phyloP scores from a whole-genome alignment of 1,284 basidiomycete genomes.

The Boletus sp. region DNA sequence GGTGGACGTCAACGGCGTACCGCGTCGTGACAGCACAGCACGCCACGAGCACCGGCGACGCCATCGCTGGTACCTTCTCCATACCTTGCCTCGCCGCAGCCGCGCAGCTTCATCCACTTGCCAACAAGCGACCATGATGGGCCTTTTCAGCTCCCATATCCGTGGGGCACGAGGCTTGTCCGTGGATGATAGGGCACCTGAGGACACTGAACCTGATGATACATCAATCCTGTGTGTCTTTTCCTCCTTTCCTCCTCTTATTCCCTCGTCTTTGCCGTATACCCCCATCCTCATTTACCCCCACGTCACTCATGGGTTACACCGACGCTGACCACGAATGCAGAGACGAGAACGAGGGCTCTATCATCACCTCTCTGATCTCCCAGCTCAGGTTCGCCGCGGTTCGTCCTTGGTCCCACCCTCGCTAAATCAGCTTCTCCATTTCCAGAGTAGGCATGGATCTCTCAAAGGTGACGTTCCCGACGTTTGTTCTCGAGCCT shows the following conservation, averaged over 20 bases:
- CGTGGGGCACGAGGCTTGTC: constrained; percentile 61
- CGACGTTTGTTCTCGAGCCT: constrained; percentile 94
- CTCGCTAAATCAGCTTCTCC: constrained; percentile 11
- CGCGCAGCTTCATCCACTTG: constrained; percentile 19
- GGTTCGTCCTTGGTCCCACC: constrained; percentile 1
- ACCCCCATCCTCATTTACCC: constrained; percentile 2
- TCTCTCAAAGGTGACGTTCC: constrained; percentile 90
- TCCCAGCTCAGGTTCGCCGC: constrained; percentile 77
- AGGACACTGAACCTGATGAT: constrained; percentile 81
- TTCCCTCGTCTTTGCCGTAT: constrained; percentile 26
- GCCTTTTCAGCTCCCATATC: constrained; percentile 68
- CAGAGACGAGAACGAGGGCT: constrained; percentile 81
- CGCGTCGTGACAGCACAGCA: constrained; percentile 16
- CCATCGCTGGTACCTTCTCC: background rate
- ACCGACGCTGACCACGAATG: constrained; percentile 33
- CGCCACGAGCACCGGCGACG: constrained; percentile 1
- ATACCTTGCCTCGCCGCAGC: constrained; percentile 33
- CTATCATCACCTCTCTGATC: constrained; percentile 78
- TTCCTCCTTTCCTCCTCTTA: constrained; percentile 22
- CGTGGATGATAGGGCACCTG: constrained; percentile 69
- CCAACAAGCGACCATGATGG: constrained; percentile 62
- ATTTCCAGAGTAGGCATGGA: constrained; percentile 88
- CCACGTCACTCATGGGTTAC: constrained; percentile 30
- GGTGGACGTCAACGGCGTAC: constrained; percentile 2
- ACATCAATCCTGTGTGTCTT: constrained; percentile 77